Percentiles rank a stretch among this genome's conserved stretches.
phyloP scores from a whole-genome alignment of 352 stramenopile genomes.

The Aphanomyces invadans region DNA sequence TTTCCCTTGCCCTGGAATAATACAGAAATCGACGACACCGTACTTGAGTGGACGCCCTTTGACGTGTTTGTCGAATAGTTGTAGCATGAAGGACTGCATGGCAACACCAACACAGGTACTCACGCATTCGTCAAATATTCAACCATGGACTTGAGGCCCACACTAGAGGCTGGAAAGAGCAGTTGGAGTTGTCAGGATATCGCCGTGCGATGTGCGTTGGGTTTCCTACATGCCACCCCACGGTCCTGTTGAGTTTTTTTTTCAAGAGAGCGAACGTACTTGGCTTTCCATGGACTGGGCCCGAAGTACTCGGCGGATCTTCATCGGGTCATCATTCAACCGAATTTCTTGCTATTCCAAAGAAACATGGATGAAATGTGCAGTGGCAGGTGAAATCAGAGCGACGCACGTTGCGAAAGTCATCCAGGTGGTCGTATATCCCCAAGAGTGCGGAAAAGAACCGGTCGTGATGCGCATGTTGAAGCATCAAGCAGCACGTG shows the following conservation, averaged over 20 bases:
- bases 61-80: too few relatives aligned
- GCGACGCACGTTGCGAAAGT: constrained; percentile 38
- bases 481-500: constrained; percentile 83
- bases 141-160: too few relatives aligned
- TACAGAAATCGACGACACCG: not conserved
- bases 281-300: not conserved
- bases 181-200: too few relatives aligned
- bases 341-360: constrained; percentile 10
- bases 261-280: not conserved
- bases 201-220: too few relatives aligned
- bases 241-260: not conserved
- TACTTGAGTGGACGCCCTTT: too few relatives aligned
- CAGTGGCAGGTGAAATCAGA: not conserved
- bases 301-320: constrained; percentile 9
- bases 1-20: constrained; percentile 34
- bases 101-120: too few relatives aligned
- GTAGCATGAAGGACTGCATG: too few relatives aligned
- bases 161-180: too few relatives aligned
- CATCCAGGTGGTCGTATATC: constrained; percentile 73
- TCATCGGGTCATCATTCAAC: constrained; percentile 5
- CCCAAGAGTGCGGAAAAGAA: constrained; percentile 81
- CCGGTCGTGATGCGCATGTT: constrained; percentile 82
- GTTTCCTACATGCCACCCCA: not conserved
- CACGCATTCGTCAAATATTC: too few relatives aligned
- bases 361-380: not conserved